Evolutionary conservation across 768 basidiomycete genomes (phyloP), one percentile per base, ranked within the genome.

Genomic region (Lactarius sp.): DNA sequence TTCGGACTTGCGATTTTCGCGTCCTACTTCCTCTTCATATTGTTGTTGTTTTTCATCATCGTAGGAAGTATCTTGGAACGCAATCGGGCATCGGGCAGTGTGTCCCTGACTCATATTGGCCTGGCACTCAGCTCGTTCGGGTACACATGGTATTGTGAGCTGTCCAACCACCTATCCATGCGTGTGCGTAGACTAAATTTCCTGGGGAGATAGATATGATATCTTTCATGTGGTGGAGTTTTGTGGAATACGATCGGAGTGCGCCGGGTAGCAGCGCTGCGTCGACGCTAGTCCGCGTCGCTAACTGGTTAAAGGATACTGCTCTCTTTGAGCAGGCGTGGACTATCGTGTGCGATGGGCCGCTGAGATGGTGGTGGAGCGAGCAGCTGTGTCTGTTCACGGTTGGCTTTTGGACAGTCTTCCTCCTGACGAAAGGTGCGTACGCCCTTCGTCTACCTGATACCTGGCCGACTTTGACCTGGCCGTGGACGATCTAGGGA

Each of bases 311-410:
- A 1, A 56, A 73, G 18, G 60, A 81, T 22, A 86, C 85, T 0
- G 75, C 75, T 0, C 75, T 87, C 0, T 88, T 89, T 66, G 81
- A 85, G 69, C 80, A 87, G 72, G 85, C 85, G 2, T 80, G 79
- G 79, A 57, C 64, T 2, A 68, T 70, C 56, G 79, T 82, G 14
- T 61, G 59, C 22, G 72, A 41, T 22, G 77, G 78, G 36, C 73
- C 76, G 0, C 62, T 78, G 50, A 82, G 81, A 53, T 88, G 85
- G 85, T 88, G 85, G 86, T 86, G 85, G 84, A 83, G 82, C 66
- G 81, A 85, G 70, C 83, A 86, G 69, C 71, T 86, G 14, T 86
- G 84, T 69, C 68, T 83, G 22, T 86, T 79, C 74, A 85, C 85
- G 4, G 80, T 78, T 6, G 83, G 84, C 1, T 74, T 78, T 16